Evolutionary conservation across 176 grass and related monocot genomes (phyloP), one percentile per base, ranked within the genome.

Genomic region (Guadua angustifolia): DNA sequence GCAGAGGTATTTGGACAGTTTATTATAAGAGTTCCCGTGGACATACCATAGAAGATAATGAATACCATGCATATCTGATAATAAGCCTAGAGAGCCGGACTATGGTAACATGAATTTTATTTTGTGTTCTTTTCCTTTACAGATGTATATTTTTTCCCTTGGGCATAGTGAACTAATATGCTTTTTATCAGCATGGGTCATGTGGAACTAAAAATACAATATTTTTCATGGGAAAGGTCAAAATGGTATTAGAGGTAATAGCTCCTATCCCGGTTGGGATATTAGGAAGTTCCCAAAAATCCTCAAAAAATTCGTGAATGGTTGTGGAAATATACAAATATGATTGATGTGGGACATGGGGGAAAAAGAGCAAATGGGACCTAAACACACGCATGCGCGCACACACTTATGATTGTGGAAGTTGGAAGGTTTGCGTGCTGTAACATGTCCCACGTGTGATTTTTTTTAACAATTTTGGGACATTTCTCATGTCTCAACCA

Each of bases 41-140:
- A 75, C 90, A 89, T 78, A 73, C 76, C 73, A 62, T 74, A 65
- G 95, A 98, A 77, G 87, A 95, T 35, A 92, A 95, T 70, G 95
- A 98, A 93, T 98, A 95, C 86, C 95, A 98, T 88, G 91, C 95
- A 50, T 98, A 98, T 84, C 80, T 98, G 73, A 98, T 98, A 86
- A 98, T 98, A 91, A 98, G 95, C 70, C 85, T 98, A 43, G 95
- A 98, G 74, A 87, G 46, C 69, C 82, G 95, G 11, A 98, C 95
- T 43, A 98, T 98, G 95, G 95, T 97, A 89, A 88, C 35, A 77
- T 68, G 56, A 16, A 39, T 71, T 83, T 45, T 49, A 46, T 88
- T 61, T 82, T 58, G 52, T 73, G 14, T 21, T 69, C 12, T 16
- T 42, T 79, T 78, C 79, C 36, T 14, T 74, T 77, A 15, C 0